Base-by-base conservation (phyloP, 2,329 filamentous ascomycete genomes). In the Apiospora phragmitis region DNA sequence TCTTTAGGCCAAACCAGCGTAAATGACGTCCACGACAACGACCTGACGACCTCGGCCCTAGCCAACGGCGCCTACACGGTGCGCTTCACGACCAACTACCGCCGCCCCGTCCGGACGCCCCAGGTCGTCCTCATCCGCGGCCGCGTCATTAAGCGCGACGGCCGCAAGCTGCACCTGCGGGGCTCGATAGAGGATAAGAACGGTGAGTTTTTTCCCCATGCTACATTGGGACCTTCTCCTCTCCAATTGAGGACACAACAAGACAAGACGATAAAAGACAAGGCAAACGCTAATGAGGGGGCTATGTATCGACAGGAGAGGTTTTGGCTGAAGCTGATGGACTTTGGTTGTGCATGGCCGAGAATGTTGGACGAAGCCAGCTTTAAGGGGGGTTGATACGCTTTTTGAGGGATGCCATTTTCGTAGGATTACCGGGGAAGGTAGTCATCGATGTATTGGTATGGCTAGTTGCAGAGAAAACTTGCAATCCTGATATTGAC, bases 161-260 rank as follows among this genome's bases (percentile, higher is more conserved):
- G 78, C 0, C 76, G 75, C 42, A 77, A 77, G 72, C 55, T 79
- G 26, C 71, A 69, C 3, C 67, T 76, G 1, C 71, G 69, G 38
- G 77, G 76, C 32, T 74, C 72, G 32, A 74, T 79, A 65, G 76
- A 77, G 62, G 77, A 79, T 70, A 75, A 75, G 47, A 69, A 79
- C 42, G 78, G 77, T 76, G 24, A 72, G 75, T 45, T 35, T 38
- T 18, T 38, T 42, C n/a, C n/a, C n/a, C n/a, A n/a, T n/a, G n/a
- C n/a, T n/a, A n/a, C n/a, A 11, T 41, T 43, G 5, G 47, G 14
- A 62, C 0, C n/a, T n/a, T n/a, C n/a, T n/a, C n/a, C n/a, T n/a
- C n/a, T n/a, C n/a, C n/a, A n/a, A n/a, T n/a, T n/a, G n/a, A n/a
- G n/a, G n/a, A n/a, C n/a, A n/a, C n/a, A n/a, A n/a, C n/a, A n/a